These are phyloP conservation scores for Mercurialis annua DNA, from an alignment of 345 rosid species.

Conservation along the genomic window DNA sequence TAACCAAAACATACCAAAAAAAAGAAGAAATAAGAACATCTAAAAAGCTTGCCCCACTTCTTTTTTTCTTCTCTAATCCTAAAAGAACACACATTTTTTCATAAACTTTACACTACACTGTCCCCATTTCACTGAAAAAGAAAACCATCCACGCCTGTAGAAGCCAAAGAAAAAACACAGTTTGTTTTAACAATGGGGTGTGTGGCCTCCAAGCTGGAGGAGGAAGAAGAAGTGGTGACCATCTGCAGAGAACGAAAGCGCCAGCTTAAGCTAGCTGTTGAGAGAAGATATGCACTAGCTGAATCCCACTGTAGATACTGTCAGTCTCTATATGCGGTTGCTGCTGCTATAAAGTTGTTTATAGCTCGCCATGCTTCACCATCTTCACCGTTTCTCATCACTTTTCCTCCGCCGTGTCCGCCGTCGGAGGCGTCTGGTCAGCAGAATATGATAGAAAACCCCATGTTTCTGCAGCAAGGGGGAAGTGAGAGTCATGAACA, in stretches of 20 bases:
- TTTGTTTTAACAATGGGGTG: conserved; percentile 46
- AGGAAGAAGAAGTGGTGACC: conserved; percentile 68
- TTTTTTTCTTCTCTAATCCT: conserved; percentile 28
- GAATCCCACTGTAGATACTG: conserved; percentile 64
- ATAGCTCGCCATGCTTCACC: conserved; percentile 68
- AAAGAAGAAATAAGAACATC: conserved; percentile 15
- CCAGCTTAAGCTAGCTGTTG: conserved; percentile 53
- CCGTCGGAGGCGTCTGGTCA: conserved; percentile 26
- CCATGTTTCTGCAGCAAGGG: conserved; percentile 53
- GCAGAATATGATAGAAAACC: conserved; percentile 38
- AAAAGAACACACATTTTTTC: conserved; percentile 27
- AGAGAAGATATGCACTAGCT: conserved; percentile 58
- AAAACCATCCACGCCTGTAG: conserved; percentile 21
- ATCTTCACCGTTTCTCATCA: conserved; percentile 60
- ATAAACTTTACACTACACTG: conserved; percentile 21
- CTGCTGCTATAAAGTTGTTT: conserved; percentile 65
- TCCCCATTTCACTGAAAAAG: conserved; percentile 21
- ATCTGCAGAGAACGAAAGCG: conserved; percentile 62
- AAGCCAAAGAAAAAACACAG: conserved; percentile 12
- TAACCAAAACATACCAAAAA: conserved; percentile 1
- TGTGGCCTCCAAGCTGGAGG: conserved; percentile 62
- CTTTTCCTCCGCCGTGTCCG: conserved; percentile 43
- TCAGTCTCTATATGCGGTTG: conserved; percentile 64
- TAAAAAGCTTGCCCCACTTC: conserved; percentile 18
- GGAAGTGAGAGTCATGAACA: too few relatives aligned